Evolutionary conservation across 768 basidiomycete genomes (phyloP).

Genomic region (Clitopilus hobsonii): DNA sequence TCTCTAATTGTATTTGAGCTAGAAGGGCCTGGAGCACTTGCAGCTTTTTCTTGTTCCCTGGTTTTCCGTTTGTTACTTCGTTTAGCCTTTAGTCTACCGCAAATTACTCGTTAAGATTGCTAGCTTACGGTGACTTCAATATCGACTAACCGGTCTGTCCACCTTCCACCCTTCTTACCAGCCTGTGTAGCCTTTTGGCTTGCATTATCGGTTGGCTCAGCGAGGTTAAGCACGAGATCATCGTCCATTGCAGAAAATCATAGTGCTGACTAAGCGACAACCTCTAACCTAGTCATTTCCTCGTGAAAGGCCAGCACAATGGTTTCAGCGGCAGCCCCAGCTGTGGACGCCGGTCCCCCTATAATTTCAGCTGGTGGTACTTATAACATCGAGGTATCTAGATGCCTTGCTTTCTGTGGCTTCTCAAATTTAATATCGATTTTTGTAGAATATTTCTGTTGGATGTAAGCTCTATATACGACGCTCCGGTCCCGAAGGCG

Average conservation of each 20-base stretch:
- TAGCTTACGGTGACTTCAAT: constrained; percentile 4
- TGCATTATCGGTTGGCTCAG: constrained; percentile 27
- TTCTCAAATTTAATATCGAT: constrained; percentile 25
- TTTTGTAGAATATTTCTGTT: constrained; percentile 70
- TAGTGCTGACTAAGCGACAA: neutral
- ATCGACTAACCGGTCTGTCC: constrained; percentile 67
- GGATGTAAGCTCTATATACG: constrained; percentile 96
- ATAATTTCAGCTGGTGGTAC: constrained; percentile 71
- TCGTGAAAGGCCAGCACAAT: constrained; percentile 12
- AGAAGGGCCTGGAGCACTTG: constrained; percentile 9
- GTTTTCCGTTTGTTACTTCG: constrained; percentile 60
- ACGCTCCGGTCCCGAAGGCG: constrained; percentile 70
- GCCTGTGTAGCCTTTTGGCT: constrained; percentile 14
- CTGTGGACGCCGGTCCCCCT: constrained; percentile 47
- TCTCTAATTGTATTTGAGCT: constrained; percentile 19
- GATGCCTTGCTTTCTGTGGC: constrained; percentile 13
- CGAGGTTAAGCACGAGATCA: constrained; percentile 72
- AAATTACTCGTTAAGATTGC: neutral
- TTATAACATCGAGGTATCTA: constrained; percentile 68
- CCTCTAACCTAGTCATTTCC: neutral
- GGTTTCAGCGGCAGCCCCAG: constrained; percentile 36
- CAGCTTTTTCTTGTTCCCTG: constrained; percentile 27
- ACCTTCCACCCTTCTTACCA: constrained; percentile 58
- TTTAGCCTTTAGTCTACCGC: constrained; percentile 66
- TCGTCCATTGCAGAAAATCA: constrained; percentile 50